Evolutionary conservation across 345 rosid genomes (phyloP), one percentile per base, ranked within the genome.

Genomic region (Geranium rotundifolium): DNA sequence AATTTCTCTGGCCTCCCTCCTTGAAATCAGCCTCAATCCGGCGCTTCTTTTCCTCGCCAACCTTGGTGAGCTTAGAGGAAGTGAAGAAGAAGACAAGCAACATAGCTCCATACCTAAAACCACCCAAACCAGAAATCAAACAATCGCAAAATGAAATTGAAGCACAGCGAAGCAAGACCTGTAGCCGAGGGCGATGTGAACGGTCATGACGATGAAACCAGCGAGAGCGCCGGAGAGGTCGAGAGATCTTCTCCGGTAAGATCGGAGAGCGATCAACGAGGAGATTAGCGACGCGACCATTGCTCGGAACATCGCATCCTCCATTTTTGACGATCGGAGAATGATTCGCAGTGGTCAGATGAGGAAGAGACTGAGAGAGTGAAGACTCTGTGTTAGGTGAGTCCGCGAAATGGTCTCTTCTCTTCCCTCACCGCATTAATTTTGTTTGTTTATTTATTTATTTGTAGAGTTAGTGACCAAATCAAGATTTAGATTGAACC

Each of bases 1-100:
- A 93, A 71, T 92, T 85, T 67, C 99, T 75, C 73, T 92, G 98
- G 1, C 98, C 98, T 5, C 98, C 95, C 70, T 89, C 91, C 75
- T 87, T 93, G 66, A 89, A 93, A 46, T 87, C 95, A 64, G 82
- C 84, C 66, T 87, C 97, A 27, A 89, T 73, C 19, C 63, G 77
- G 62, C 85, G 82, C 82, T 93, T 93, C 81, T 77, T 89, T 54
- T 87, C 96, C 74, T 79, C 85, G 5, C 99, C 99, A 55, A 90
- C 81, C 65, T 87, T 89, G 9, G 99, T 93, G 57, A 89, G 88
- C 86, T 82, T 89, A 27, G 99, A 93, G 0, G 99, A 93, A 58
- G 84, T 68, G 56, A 93, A 75, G 68, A 87, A 93, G 85, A 93
- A 93, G 0, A 71, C 87, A 0, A 93, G 84, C 67, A 93, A 63